Percentiles rank a stretch among this genome's conserved stretches.
Conservation (phyloP, 345 rosid genomes). For the Ricinus communis region DNA sequence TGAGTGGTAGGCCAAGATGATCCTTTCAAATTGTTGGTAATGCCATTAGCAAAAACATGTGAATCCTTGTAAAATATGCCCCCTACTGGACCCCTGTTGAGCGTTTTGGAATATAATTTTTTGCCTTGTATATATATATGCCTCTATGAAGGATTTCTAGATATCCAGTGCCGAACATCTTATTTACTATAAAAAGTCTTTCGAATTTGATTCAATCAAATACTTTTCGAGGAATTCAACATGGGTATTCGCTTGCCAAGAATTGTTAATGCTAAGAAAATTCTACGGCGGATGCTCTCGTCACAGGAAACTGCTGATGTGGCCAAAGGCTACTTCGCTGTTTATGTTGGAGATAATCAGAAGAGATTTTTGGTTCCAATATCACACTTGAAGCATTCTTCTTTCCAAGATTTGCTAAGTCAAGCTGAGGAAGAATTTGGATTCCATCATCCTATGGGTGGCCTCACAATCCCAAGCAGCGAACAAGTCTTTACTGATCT, state of each 20-base stretch:
- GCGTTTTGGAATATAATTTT: no score
- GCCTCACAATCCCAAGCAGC: conserved; percentile 13
- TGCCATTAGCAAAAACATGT: no score
- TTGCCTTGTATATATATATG: background rate
- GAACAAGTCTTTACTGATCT: conserved; percentile 3
- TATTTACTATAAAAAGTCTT: no score
- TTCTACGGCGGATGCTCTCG: no score
- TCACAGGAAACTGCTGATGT: conserved; percentile 1
- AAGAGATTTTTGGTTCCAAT: background rate
- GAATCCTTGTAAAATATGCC: no score
- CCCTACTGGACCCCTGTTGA: no score
- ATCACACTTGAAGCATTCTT: conserved; percentile 12
- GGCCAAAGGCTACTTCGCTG: conserved; percentile 39
- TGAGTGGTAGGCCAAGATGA: background rate
- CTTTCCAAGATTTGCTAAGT: conserved; percentile 11
- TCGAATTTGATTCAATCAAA: no score
- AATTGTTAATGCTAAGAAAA: background rate
- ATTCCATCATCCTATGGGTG: conserved; percentile 18
- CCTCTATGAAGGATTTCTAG: no score
- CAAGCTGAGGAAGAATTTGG: conserved; percentile 22
- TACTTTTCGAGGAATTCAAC: no score
- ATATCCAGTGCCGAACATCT: no score
- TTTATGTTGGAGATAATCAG: conserved; percentile 25
- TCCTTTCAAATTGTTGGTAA: no score
- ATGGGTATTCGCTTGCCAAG: conserved; percentile 1